These are phyloP conservation scores for Gastrolobium villosum DNA, from an alignment of 306 rosid species.

Conservation along the genomic window DNA sequence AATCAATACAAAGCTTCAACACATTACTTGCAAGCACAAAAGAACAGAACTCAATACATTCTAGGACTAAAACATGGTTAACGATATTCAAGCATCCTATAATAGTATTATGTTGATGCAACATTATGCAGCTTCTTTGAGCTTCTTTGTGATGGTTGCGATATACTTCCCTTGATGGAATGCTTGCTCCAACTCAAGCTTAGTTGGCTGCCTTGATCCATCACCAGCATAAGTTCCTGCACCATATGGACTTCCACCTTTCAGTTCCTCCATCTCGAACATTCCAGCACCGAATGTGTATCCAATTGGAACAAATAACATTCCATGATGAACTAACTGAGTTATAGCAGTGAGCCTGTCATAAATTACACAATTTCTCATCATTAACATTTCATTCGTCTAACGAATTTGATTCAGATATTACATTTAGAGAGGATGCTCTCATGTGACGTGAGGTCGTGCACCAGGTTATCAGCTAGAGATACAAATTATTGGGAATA, in stretches of 20 bases:
- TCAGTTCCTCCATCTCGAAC: conserved; percentile 79
- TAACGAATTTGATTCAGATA: background rate
- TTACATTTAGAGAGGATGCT: too few relatives aligned
- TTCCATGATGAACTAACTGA: conserved; percentile 85
- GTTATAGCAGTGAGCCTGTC: conserved; percentile 81
- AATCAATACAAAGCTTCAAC: background rate
- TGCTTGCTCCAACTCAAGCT: conserved; percentile 81
- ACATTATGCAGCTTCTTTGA: conserved; percentile 67
- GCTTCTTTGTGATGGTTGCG: conserved; percentile 82
- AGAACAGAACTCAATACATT: conserved; percentile 43
- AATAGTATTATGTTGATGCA: background rate
- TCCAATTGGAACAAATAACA: conserved; percentile 84
- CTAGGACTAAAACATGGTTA: conserved; percentile 40
- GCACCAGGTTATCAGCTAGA: too few relatives aligned
- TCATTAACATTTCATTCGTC: background rate
- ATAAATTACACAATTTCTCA: conserved; percentile 7
- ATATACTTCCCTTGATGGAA: conserved; percentile 81
- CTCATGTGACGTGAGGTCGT: too few relatives aligned
- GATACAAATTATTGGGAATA: too few relatives aligned
- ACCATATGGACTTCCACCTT: conserved; percentile 92
- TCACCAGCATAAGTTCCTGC: conserved; percentile 84
- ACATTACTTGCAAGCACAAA: conserved; percentile 26
- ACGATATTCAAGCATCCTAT: conserved; percentile 9
- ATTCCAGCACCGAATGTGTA: conserved; percentile 90
- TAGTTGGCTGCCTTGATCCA: conserved; percentile 78